These are phyloP conservation scores for Cryptococcus sp. DNA, from an alignment of 1,284 basidiomycete genomes.

Conservation along the genomic window DNA sequence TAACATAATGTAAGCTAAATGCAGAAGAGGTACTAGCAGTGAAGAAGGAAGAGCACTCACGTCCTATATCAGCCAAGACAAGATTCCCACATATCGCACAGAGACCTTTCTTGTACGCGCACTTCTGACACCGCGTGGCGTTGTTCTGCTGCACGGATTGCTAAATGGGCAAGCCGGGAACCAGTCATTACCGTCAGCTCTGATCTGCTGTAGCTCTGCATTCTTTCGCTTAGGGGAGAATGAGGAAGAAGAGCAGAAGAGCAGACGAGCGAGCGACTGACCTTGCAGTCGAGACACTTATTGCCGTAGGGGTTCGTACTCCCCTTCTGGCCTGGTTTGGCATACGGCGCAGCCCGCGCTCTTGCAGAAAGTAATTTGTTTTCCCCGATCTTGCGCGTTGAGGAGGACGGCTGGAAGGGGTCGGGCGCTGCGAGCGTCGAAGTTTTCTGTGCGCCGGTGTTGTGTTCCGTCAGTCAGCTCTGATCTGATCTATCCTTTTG, in stretches of 20 bases:
- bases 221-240: no score
- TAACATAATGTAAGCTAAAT: not conserved
- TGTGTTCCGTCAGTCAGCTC: no score
- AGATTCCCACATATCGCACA: constrained; percentile 53
- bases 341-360: constrained; percentile 41
- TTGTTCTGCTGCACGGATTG: constrained; percentile 46
- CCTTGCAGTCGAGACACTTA: constrained; percentile 55
- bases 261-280: constrained; percentile 15
- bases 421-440: constrained; percentile 49
- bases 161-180: no score
- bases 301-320: constrained; percentile 48
- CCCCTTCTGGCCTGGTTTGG: constrained; percentile 36
- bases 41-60: constrained; percentile 26
- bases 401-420: constrained; percentile 48
- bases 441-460: constrained; percentile 40
- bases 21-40: not conserved
- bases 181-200: not conserved
- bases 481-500: no score
- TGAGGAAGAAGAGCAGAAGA: no score
- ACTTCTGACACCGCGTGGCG: constrained; percentile 53
- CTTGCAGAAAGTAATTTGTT: constrained; percentile 53
- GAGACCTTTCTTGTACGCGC: constrained; percentile 54
- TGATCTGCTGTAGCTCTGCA: not conserved
- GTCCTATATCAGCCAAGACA: constrained; percentile 41
- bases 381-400: constrained; percentile 53